Base-by-base conservation (phyloP, 2,329 filamentous ascomycete genomes). In the Diplocarpon rosae region DNA sequence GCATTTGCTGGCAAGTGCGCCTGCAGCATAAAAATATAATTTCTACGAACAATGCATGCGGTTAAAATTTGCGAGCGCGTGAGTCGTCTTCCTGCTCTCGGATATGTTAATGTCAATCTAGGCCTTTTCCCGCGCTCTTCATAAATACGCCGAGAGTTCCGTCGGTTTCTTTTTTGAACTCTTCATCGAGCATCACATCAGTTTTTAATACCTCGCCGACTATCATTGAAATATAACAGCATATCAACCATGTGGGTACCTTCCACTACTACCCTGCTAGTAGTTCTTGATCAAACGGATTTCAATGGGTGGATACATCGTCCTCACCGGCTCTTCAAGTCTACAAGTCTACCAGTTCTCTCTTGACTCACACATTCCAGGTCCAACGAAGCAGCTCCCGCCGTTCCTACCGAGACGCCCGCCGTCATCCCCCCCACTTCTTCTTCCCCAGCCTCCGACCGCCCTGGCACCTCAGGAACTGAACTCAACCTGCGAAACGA, bases 401-500 rank as follows among this genome's bases (percentile, higher is more conserved):
- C 37, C 31, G 15, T 39, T n/a, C 15, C 42, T 16, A 5, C 37
- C 30, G 9, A 29, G 10, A 14, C 30, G 3, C 30, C 28, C 37
- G 30, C 37, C 7, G 31, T 28, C 37, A 31, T 28, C 24, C 32
- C 45, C 16, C 34, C 37, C 16, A 37, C 15, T 8, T 24, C 4
- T 7, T 7, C 20, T 7, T 24, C 20, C 20, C 20, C 20, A 24
- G 20, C 20, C 3, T 24, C 20, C 20, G 20, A 7, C 7, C 47
- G 47, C 5, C 52, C 49, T 3, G 42, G 42, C 11, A 49, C 45
- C 12, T 46, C 51, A 12, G 52, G 42, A 12, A 54, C 50, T 33
- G 46, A 52, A 34, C 44, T 50, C 5, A 43, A 48, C n/a, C 54
- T 57, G 14, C 51, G 53, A n/a, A 43, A 46, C 12, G 46, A 53